Evolutionary conservation across 2,329 filamentous ascomycete species (phyloP).

Genomic region (Fusarium hainanense): DNA sequence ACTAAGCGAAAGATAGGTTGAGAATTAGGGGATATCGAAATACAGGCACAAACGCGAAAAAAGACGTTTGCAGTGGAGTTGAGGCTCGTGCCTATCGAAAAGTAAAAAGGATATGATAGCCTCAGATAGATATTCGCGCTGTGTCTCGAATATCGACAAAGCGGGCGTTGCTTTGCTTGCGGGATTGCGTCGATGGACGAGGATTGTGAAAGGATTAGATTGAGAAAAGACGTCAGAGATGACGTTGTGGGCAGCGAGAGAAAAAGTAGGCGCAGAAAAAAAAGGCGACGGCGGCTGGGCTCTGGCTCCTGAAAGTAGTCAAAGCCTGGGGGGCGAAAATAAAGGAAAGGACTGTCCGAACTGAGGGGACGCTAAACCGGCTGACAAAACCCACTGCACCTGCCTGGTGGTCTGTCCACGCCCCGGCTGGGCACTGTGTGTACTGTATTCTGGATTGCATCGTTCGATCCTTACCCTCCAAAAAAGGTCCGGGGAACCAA

Average conservation of each 20-base stretch:
- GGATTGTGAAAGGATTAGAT: conserved; percentile 53
- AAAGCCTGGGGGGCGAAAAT: conserved; percentile 32
- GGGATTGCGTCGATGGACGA: conserved; percentile 49
- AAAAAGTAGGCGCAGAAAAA: conserved; percentile 52
- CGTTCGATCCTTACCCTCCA: conserved; percentile 43
- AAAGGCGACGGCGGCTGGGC: conserved; percentile 50
- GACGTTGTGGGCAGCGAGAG: conserved; percentile 56
- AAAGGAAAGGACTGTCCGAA: conserved; percentile 25
- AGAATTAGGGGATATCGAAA: conserved; percentile 31
- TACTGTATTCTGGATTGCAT: conserved; percentile 43
- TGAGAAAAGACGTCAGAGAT: conserved; percentile 61
- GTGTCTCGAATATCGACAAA: conserved; percentile 40
- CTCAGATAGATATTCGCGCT: conserved; percentile 34
- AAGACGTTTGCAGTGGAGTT: conserved; percentile 40
- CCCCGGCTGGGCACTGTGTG: conserved; percentile 11
- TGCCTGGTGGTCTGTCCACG: background rate
- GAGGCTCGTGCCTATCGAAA: conserved; percentile 40
- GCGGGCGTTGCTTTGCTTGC: conserved; percentile 45
- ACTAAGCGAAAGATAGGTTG: conserved; percentile 26
- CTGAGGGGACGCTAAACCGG: conserved; percentile 29
- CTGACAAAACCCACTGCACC: conserved; percentile 35
- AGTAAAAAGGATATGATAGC: conserved; percentile 10
- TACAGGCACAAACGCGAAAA: conserved; percentile 19
- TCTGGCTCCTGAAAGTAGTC: conserved; percentile 46
- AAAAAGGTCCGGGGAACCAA: conserved; percentile 31